Conservation (phyloP, 495 filamentous ascomycete species). For the Neurospora sp. region DNA sequence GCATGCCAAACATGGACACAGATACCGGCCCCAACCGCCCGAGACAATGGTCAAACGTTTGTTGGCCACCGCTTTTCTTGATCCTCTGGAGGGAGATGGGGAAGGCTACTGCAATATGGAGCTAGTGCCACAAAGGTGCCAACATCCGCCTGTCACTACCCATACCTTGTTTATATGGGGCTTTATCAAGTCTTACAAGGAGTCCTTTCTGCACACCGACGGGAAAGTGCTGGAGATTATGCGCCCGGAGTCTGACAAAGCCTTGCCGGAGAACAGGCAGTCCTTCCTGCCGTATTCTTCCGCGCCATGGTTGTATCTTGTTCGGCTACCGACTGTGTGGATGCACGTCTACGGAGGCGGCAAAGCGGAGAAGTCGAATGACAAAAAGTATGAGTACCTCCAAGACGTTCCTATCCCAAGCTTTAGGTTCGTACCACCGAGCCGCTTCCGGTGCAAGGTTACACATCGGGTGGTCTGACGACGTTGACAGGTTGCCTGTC, state of each 20-base stretch:
- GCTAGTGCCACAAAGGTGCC: neutral
- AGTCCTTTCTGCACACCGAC: no score
- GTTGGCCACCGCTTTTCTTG: neutral
- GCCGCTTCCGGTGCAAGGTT: neutral
- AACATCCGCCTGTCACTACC: neutral
- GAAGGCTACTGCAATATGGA: neutral
- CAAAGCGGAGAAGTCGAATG: neutral
- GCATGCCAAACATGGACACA: neutral
- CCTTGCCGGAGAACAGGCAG: neutral
- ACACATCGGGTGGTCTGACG: neutral
- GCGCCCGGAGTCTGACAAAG: neutral
- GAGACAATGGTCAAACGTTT: neutral
- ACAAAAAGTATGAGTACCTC: neutral
- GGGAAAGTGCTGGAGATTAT: neutral
- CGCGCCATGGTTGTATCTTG: neutral
- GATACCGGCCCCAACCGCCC: neutral
- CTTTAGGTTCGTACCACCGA: neutral
- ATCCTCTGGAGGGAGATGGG: neutral
- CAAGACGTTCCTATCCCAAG: neutral
- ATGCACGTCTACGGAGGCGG: neutral
- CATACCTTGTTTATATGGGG: neutral
- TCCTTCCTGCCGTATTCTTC: neutral
- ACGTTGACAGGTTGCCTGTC: neutral
- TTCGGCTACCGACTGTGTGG: neutral
- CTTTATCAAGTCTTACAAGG: neutral